phyloP scores from a whole-genome alignment of 1,284 basidiomycete species.

The Trichosporon faecale region DNA sequence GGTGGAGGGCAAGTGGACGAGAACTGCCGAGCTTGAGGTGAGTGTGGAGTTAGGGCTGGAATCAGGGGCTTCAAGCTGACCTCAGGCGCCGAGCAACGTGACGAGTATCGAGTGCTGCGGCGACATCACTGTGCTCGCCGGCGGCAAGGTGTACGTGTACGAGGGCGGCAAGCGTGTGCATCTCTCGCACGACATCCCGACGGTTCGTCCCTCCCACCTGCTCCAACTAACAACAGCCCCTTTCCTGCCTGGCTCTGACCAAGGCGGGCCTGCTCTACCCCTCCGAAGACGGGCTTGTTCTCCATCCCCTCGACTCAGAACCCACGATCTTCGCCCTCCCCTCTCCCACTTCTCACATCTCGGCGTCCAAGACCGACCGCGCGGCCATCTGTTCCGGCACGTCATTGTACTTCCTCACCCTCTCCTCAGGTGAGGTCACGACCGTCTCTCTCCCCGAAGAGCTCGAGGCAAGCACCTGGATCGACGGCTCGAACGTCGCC shows the following conservation, averaged over 20 bases:
- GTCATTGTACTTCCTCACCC: not conserved
- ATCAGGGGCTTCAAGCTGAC: no score
- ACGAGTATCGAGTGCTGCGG: not conserved
- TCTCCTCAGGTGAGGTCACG: not conserved
- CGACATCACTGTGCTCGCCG: constrained; percentile 9
- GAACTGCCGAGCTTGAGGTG: constrained; percentile 12
- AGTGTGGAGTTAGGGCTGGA: no score
- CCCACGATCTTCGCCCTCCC: not conserved
- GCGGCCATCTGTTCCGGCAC: not conserved
- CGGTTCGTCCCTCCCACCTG: not conserved
- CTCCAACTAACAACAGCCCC: not conserved
- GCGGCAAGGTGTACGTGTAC: constrained; percentile 8
- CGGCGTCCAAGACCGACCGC: not conserved
- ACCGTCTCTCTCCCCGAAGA: constrained; percentile 11
- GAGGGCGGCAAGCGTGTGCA: constrained; percentile 1
- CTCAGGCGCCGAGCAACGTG: not conserved
- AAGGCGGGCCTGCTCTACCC: not conserved
- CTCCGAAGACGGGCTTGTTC: not conserved
- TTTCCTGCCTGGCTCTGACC: not conserved
- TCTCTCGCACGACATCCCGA: not conserved
- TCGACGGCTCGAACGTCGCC: constrained; percentile 26
- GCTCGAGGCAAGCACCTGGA: constrained; percentile 21
- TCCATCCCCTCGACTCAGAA: not conserved
- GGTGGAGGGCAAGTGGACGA: constrained; percentile 11
- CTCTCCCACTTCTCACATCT: not conserved